Base-by-base conservation (phyloP, 1,284 basidiomycete species). In the Tilletiopsis washingtonensis region DNA sequence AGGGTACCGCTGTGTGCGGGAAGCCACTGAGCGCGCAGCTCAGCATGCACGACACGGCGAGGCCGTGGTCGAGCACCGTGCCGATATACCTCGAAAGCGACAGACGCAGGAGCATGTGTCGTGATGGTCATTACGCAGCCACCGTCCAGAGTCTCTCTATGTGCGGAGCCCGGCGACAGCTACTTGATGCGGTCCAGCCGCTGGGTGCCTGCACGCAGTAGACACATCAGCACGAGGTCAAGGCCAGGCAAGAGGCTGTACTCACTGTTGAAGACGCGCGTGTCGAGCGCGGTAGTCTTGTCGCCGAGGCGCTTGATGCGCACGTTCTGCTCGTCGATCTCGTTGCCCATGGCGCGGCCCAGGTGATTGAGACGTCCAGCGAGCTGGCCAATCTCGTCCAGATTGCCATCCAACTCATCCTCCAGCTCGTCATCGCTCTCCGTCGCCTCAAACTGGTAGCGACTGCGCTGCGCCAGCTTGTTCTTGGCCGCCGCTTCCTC, bases 381-480 rank as follows among this genome's bases (percentile, higher is more conserved):
- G 43, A 87, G 81, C 51, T 84, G 84, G 40, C 81, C 78, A 54
- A 94, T 88, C 75, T 96, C 90, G 73, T 90, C 83, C 44, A 99
- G 76, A 74, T 98, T 97, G 59, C 83, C 82, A 66, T 97, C 93
- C 21, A 97, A 72, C 73, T 91, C 80, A 56, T 81, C 78, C 62
- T 82, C 81, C 43, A 81, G 69, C 76, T 96, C 91, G 68, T 98
- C 91, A 69, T 99, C 94, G n/a, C 86, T 90, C 15, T 81, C 87
- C 32, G 84, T 87, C n/a, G 84, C 84, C 62, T 98, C 93, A 65
- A 97, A 97, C 74, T 97, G 91, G 74, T 84, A 98, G 24, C 87
- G 81, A 68, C 84, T 81, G 54, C 88, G 78, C 70, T 87, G 84
- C 43, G 86, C 83, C 42, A 54, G 38, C 26, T 39, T 45, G 32